Evolutionary conservation across 768 basidiomycete species (phyloP), one percentile per base, ranked within the genome.

Genomic region (Tricholoma sp.): DNA sequence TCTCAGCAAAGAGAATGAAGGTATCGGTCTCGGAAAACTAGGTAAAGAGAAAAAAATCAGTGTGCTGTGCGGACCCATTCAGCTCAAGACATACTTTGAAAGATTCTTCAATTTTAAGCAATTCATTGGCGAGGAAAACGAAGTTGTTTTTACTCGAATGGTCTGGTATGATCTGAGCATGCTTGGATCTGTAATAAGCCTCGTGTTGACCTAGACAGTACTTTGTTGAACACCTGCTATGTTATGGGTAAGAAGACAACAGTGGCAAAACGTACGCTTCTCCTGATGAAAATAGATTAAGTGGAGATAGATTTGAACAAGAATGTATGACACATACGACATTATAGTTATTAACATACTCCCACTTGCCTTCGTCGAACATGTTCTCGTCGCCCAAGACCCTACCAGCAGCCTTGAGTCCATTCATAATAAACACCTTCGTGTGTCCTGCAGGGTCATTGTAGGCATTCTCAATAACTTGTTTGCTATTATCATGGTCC

Each of bases 81-180:
- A 7, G 28, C 34, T 32, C 20, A 17, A 6, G 11, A 58, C 72
- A 49, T 62, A 92, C 94, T 82, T 98, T 99, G 68, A 86, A 76
- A 39, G 92, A 94, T 61, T 86, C 80, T 67, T 98, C 97, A 42
- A 98, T 84, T 60, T 89, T 85, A 59, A 99, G 66, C 29, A 87
- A 73, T 69, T 99, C 97, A 57, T 81, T 84, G 56, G 86, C 71
- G 6, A 75, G 68, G 64, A 99, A 89, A 8, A 66, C 60, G 44
- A 89, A 66, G 12, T 71, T 68, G 44, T 75, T 67, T 11, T 76
- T 61, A 7, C 70, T 74, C 2, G 69, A 68, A 0, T 85, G 82
- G 31, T 88, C 73, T 6, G 68, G 60, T 31, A 97, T 64, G 2
- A 71, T 74, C 57, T 94, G 91, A 2, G 76, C 62, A 28, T 69